Base-by-base conservation (phyloP, 805 yeast genomes). In the Candida schatavii region DNA sequence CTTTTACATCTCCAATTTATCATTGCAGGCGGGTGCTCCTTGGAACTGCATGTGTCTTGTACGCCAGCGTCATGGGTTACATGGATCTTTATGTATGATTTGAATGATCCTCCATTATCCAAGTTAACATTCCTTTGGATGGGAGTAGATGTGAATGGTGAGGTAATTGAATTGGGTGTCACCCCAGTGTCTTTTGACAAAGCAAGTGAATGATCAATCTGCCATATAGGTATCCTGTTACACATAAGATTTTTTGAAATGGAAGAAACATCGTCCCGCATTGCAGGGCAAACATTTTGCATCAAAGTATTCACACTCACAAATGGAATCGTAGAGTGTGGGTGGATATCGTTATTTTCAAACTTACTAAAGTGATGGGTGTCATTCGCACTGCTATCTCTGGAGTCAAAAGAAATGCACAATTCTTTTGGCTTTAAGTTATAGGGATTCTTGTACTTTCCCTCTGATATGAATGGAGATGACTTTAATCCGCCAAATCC, bases 1-100 rank as follows among this genome's bases (percentile, higher is more conserved):
- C 57, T 50, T 20, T 42, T 41, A 40, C 68, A 62, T 28, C 46
- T 59, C 66, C 71, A 68, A 38, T 48, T 50, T 9, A 60, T 38
- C 43, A 56, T 48, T 2, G 52, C 41, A n/a, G 48, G 45, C 6
- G 42, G 22, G 11, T 11, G 7, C 11, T 23, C 27, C 11, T 23
- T 23, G 7, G 7, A 7, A 23, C 27, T 23, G 14, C 40, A 19
- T 4, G 26, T 1, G 28, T 29, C 22, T 11, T 42, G 33, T n/a
- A 39, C 28, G n/a, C 30, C 28, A 4, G 15, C 19, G 15, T 31
- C 35, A 15, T 17, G 15, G 5, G 15, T 15, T 4, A 57, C 56
- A 9, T 50, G 41, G 2, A 63, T 26, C 30, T 52, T 51, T 48
- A 62, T 49, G 31, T 36, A 55, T 2, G 68, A 55, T 37, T 52